Base-by-base conservation (phyloP, 306 rosid genomes). In the Gastrolobium villosum region DNA sequence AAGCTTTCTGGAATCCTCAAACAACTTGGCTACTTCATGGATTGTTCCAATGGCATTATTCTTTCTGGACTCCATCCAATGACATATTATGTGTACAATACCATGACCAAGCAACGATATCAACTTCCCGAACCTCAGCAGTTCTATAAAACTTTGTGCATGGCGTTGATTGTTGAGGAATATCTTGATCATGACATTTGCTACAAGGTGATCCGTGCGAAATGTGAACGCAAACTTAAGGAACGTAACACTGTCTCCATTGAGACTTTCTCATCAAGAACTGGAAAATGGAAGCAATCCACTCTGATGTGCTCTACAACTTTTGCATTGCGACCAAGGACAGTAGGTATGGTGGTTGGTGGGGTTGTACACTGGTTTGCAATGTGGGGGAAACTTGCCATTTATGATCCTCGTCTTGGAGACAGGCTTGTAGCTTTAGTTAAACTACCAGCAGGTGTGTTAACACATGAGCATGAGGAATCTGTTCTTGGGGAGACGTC, bases 291-390 rank as follows among this genome's bases (percentile, higher is more conserved):
- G 97, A 92, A 86, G 80, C 96, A 89, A 59, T 67, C 90, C 32
- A 90, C 93, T 35, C 79, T 92, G 36, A 87, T 86, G 74, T 89
- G 91, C 87, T 81, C 92, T 48, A 28, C 90, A 55, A 36, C 84
- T 20, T 81, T 92, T 79, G 74, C 92, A 13, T 81, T 92, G 86
- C 83, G 84, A 54, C 91, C 93, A 5, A 86, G 89, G 89, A 89
- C 85, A 0, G 88, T 81, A 31, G 97, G 87, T 57, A 86, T 85
- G 46, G 93, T 90, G 77, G 84, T 92, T 14, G 81, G 84, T 9
- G 91, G 93, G 13, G 85, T 92, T 35, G 80, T 90, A 53, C 75
- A 89, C 84, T 92, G 97, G 97, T 86, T 87, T 75, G 96, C 91
- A 36, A 85, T 80, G 13, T 86, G 90, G 84, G 85, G 87, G 44